Evolutionary conservation across 2,329 filamentous ascomycete genomes (phyloP).

Genomic region (Penicillium hesseltinei): DNA sequence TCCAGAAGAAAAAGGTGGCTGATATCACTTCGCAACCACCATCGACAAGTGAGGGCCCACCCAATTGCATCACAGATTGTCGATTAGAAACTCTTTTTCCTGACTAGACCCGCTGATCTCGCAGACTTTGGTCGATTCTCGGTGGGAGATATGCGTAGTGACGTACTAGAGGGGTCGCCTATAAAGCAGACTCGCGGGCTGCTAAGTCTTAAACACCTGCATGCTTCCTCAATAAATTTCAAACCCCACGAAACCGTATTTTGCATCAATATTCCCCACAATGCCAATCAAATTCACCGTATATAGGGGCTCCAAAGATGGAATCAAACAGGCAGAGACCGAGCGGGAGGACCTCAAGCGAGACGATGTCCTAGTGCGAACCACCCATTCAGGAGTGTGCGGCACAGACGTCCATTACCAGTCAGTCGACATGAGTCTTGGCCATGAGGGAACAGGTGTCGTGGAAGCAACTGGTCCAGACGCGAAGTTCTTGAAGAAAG

Average conservation of each 20-base stretch:
- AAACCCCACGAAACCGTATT: background rate
- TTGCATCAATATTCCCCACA: background rate
- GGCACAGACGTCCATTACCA: constrained; percentile 54
- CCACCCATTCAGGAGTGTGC: constrained; percentile 67
- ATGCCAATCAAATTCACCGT: constrained; percentile 54
- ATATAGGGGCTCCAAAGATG: constrained; percentile 61
- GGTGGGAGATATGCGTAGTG: background rate
- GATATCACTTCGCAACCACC: background rate
- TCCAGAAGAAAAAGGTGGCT: background rate
- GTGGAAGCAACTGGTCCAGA: constrained; percentile 33
- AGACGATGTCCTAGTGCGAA: constrained; percentile 57
- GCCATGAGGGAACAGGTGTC: constrained; percentile 41
- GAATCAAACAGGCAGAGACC: constrained; percentile 54
- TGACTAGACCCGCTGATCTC: background rate
- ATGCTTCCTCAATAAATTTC: background rate
- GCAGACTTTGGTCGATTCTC: background rate
- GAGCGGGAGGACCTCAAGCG: constrained; percentile 36
- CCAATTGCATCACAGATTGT: constrained; percentile 7
- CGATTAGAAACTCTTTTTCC: background rate
- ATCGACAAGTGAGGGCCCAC: background rate
- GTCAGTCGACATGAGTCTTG: constrained; percentile 34
- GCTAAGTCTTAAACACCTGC: background rate
- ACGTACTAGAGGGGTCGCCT: background rate
- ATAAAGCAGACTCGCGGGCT: background rate
- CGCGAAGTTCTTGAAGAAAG: constrained; percentile 36